phyloP scores from a whole-genome alignment of 441 rosid genomes.

The Jatropha podagrica region DNA sequence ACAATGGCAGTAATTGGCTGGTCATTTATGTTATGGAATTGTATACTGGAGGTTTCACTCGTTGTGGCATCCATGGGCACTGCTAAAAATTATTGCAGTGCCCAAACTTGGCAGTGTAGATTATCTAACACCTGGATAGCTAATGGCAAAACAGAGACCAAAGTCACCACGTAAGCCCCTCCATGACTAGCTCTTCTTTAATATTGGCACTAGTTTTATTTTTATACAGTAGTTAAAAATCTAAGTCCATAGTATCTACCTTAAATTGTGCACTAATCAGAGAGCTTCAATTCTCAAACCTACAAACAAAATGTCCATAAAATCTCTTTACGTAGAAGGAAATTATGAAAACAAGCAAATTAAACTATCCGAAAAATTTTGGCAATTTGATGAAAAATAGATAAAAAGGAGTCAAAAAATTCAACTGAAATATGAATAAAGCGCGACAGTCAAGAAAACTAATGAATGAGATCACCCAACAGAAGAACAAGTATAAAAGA shows the following conservation, averaged over 20 bases:
- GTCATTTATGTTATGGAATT: conserved; percentile 70
- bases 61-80: conserved; percentile 96
- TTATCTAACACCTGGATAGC: conserved; percentile 38
- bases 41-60: conserved; percentile 67
- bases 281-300: conserved; percentile 56
- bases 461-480: neutral
- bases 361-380: neutral
- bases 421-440: neutral
- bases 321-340: conserved; percentile 17
- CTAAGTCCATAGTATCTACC: conserved; percentile 35
- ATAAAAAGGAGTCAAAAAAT: neutral
- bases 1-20: conserved; percentile 63
- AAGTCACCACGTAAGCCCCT: conserved; percentile 29
- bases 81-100: conserved; percentile 53
- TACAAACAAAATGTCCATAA: conserved; percentile 38
- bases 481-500: neutral
- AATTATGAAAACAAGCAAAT: conserved; percentile 5
- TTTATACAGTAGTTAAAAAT: conserved; percentile 10
- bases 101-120: conserved; percentile 42
- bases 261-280: conserved; percentile 33
- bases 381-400: neutral
- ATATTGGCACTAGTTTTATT: conserved; percentile 6
- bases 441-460: neutral
- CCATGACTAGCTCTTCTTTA: conserved; percentile 7
- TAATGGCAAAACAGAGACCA: conserved; percentile 2